Evolutionary conservation across 169 alveolate genomes (phyloP).

Genomic region (Toxoplasma gondii): DNA sequence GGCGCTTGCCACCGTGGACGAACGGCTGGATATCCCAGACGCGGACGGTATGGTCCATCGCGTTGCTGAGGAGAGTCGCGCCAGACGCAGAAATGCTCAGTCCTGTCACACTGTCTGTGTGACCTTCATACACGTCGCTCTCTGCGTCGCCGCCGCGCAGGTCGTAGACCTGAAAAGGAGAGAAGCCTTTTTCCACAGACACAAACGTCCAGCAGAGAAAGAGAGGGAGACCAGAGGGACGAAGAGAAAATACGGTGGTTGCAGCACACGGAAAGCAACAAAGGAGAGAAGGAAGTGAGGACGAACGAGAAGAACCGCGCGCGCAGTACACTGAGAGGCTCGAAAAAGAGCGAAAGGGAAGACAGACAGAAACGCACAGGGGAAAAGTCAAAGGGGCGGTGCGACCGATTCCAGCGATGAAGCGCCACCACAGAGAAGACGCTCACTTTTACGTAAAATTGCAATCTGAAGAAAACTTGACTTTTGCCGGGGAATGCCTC

Average conservation of each 20-base stretch:
- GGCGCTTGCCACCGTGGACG: conserved; percentile 62
- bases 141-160: conserved; percentile 67
- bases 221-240: not conserved
- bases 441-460: too few species aligned
- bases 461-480: too few species aligned
- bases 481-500: not conserved
- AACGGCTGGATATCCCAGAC: conserved; percentile 86
- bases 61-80: conserved; percentile 76
- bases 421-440: too few species aligned
- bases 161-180: conserved; percentile 74
- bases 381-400: too few species aligned
- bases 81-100: conserved; percentile 80
- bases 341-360: too few species aligned
- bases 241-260: not conserved
- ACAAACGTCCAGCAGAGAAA: not conserved
- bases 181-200: not conserved
- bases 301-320: not conserved
- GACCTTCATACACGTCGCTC: conserved; percentile 76
- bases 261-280: not conserved
- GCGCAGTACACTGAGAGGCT: too few species aligned
- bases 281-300: not conserved
- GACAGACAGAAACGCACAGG: too few species aligned
- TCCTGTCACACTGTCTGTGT: conserved; percentile 82
- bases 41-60: conserved; percentile 81
- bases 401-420: too few species aligned